Evolutionary conservation across 495 filamentous ascomycete genomes (phyloP).

Genomic region (Friedmanniomyces endolithicus): DNA sequence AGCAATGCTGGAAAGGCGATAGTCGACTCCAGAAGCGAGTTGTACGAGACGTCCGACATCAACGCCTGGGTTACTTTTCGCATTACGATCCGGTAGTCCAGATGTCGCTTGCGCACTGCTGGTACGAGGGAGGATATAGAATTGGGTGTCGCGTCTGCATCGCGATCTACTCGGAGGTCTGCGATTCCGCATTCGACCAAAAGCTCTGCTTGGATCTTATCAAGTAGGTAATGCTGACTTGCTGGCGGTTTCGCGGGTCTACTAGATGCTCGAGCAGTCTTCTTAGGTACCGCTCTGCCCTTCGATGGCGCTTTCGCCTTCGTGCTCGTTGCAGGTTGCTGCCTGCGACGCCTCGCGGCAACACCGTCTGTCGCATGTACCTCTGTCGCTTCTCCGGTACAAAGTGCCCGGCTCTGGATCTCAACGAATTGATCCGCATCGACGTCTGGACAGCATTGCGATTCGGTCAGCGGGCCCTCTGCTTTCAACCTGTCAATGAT

Average conservation of each 20-base stretch:
- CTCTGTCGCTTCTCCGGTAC: no score
- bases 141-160: background rate
- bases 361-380: no score
- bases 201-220: background rate
- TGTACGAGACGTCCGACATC: conserved; percentile 69
- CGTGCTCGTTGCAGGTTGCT: no score
- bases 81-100: conserved; percentile 39
- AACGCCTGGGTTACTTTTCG: conserved; percentile 54
- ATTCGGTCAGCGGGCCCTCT: background rate
- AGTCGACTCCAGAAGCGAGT: conserved; percentile 80
- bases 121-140: background rate
- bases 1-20: conserved; percentile 57
- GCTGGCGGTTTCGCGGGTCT: background rate
- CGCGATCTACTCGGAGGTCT: background rate
- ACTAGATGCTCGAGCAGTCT: no score
- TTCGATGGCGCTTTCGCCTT: background rate
- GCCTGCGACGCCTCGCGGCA: no score
- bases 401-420: no score
- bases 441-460: background rate
- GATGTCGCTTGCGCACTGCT: conserved; percentile 18
- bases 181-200: background rate
- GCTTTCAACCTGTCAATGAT: background rate
- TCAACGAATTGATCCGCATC: background rate
- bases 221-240: background rate
- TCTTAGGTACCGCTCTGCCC: background rate